Conservation (phyloP, 2,329 filamentous ascomycete species). For the Xenosphaeropsis pyriputrescens region DNA sequence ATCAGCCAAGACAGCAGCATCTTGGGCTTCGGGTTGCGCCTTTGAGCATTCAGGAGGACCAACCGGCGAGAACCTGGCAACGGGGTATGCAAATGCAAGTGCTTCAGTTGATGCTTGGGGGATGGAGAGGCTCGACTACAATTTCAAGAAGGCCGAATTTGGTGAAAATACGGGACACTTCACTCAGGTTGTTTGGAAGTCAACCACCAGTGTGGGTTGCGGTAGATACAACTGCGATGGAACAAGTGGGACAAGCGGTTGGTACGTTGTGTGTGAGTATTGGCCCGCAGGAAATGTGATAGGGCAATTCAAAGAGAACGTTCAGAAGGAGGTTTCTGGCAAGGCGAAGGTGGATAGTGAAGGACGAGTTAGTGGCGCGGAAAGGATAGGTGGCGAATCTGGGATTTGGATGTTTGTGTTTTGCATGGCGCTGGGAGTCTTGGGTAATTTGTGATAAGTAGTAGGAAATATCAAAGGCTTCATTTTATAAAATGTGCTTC, state of each 20-base stretch:
- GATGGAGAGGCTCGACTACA: constrained; percentile 39
- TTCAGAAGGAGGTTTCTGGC: constrained; percentile 18
- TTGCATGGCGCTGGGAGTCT: too few relatives aligned
- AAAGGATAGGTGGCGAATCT: too few relatives aligned
- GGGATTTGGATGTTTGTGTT: too few relatives aligned
- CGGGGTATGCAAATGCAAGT: constrained; percentile 46
- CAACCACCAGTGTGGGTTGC: constrained; percentile 44
- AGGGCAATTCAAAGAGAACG: constrained; percentile 32
- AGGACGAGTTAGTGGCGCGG: too few relatives aligned
- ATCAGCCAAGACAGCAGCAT: constrained; percentile 35
- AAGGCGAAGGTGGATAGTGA: too few relatives aligned
- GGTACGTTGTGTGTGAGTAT: constrained; percentile 59
- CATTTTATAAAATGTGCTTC: too few relatives aligned
- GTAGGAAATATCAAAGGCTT: too few relatives aligned
- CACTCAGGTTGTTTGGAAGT: constrained; percentile 58
- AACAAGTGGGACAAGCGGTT: constrained; percentile 30
- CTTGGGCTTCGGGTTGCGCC: constrained; percentile 30
- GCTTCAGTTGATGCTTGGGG: constrained; percentile 53
- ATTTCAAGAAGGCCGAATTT: constrained; percentile 42
- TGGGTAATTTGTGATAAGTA: too few relatives aligned
- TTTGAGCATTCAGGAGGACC: constrained; percentile 44
- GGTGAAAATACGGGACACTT: constrained; percentile 51
- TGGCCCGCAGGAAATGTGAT: constrained; percentile 50
- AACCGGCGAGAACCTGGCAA: constrained; percentile 62
- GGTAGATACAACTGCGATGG: constrained; percentile 24